Conservation (phyloP, 2,329 filamentous ascomycete genomes). For the Lecanicillium sp. region DNA sequence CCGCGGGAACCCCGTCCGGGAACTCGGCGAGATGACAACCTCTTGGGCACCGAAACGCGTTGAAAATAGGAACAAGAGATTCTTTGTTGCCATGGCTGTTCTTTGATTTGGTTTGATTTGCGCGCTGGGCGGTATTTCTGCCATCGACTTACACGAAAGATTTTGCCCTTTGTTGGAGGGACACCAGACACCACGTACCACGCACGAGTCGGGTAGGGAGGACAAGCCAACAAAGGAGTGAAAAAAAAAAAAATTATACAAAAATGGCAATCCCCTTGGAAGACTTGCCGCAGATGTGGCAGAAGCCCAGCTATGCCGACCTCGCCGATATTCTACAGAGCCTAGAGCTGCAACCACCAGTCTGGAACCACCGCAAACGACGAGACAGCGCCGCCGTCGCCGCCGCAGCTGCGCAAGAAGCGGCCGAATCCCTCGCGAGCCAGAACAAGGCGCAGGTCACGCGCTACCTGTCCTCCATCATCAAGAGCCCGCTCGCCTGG, state of each 20-base stretch:
- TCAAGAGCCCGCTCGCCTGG: conserved; percentile 62
- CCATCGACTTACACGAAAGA: conserved; percentile 2
- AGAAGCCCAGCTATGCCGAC: conserved; percentile 58
- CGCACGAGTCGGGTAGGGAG: too few species aligned
- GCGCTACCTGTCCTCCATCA: conserved; percentile 61
- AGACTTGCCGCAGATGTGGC: conserved; percentile 78
- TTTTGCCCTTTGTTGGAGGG: neutral
- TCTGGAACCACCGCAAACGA: conserved; percentile 50
- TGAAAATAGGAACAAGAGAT: neutral
- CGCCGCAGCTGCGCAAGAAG: conserved; percentile 29
- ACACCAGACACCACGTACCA: too few species aligned
- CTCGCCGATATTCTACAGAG: conserved; percentile 59
- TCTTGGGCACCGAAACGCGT: too few species aligned
- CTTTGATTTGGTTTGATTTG: neutral
- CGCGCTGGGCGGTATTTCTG: neutral
- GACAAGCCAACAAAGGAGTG: neutral
- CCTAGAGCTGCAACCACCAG: conserved; percentile 58
- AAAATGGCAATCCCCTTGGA: conserved; percentile 27
- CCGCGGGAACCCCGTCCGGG: too few species aligned
- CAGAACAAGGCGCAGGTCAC: conserved; percentile 45
- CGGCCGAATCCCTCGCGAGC: conserved; percentile 31
- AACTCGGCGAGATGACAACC: too few species aligned
- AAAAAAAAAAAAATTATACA: neutral
- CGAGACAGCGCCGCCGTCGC: conserved; percentile 29
- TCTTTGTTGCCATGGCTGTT: neutral